phyloP scores from a whole-genome alignment of 805 yeast genomes.

The Kuraishia ogatae region DNA sequence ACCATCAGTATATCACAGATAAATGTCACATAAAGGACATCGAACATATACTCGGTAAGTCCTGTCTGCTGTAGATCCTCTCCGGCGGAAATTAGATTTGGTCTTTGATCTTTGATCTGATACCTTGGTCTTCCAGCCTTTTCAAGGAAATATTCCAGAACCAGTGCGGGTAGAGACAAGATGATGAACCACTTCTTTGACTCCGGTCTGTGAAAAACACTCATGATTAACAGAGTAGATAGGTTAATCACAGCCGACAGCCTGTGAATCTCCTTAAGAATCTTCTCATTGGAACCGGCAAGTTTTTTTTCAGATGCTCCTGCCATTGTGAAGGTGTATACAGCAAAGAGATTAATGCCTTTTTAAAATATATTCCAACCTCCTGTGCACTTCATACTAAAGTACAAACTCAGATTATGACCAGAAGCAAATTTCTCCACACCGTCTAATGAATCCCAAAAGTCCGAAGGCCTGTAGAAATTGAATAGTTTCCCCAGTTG shows the following conservation, averaged over 20 bases:
- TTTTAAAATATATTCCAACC: too few relatives aligned
- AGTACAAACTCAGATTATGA: too few relatives aligned
- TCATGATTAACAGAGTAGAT: slow-evolving; percentile 27
- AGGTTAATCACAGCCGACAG: slow-evolving; percentile 29
- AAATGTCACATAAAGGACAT: slow-evolving; percentile 59
- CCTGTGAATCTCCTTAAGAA: slow-evolving; percentile 22
- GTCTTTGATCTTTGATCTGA: slow-evolving; percentile 22
- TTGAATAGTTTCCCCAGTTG: not conserved
- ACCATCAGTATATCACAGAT: slow-evolving; percentile 44
- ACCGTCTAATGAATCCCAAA: not conserved
- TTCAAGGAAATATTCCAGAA: slow-evolving; percentile 46
- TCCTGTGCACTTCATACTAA: too few relatives aligned
- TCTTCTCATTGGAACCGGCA: slow-evolving; percentile 20
- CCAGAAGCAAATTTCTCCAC: not conserved
- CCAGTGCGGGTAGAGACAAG: slow-evolving; percentile 30
- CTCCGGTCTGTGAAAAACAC: slow-evolving; percentile 34
- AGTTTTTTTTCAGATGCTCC: slow-evolving; percentile 30
- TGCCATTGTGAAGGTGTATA: slow-evolving; percentile 18
- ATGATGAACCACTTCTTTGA: slow-evolving; percentile 34
- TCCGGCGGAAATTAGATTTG: slow-evolving; percentile 44
- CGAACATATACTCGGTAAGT: slow-evolving; percentile 65
- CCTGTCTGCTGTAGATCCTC: slow-evolving; percentile 55
- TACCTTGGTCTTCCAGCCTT: slow-evolving; percentile 52
- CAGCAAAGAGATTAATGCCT: not conserved
- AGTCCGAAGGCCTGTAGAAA: not conserved